Conservation (phyloP, 108 stramenopile species). For the Cyclotella baltica region DNA sequence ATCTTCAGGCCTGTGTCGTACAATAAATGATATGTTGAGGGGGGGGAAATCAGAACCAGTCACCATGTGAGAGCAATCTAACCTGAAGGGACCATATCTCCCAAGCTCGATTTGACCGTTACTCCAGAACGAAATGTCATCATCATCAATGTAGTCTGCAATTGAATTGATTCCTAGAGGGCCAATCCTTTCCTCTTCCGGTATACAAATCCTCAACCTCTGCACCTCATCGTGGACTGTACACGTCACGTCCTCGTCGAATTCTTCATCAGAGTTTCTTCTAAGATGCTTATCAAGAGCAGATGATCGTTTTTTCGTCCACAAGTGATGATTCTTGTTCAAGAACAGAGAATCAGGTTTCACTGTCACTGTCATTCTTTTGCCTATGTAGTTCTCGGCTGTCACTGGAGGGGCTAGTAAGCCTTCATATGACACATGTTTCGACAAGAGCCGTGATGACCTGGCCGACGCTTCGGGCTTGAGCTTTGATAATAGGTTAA, state of each 20-base stretch:
- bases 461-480: slow-evolving; percentile 21
- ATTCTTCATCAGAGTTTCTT: not conserved
- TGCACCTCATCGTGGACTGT: slow-evolving; percentile 28
- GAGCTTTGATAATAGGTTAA: slow-evolving; percentile 15
- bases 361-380: slow-evolving; percentile 47
- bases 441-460: slow-evolving; percentile 12
- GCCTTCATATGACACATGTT: not conserved
- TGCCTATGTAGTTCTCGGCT: slow-evolving; percentile 33
- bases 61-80: not conserved
- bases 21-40: not conserved
- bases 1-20: slow-evolving; percentile 39
- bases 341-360: slow-evolving; percentile 54
- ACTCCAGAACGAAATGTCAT: slow-evolving; percentile 31
- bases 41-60: not conserved
- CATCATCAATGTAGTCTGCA: slow-evolving; percentile 39
- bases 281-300: slow-evolving; percentile 4
- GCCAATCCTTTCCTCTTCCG: slow-evolving; percentile 33
- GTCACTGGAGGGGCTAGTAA: slow-evolving; percentile 21
- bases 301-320: slow-evolving; percentile 29
- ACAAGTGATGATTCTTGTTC: slow-evolving; percentile 51
- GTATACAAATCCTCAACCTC: slow-evolving; percentile 15
- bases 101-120: slow-evolving; percentile 66
- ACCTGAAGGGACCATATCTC: slow-evolving; percentile 65
- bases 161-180: slow-evolving; percentile 39
- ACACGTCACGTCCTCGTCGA: slow-evolving; percentile 36